A percentile compares a stretch with the other conserved stretches of the same genome.
Conservation (phyloP, 768 basidiomycete genomes). For the Trametopsis cervina region DNA sequence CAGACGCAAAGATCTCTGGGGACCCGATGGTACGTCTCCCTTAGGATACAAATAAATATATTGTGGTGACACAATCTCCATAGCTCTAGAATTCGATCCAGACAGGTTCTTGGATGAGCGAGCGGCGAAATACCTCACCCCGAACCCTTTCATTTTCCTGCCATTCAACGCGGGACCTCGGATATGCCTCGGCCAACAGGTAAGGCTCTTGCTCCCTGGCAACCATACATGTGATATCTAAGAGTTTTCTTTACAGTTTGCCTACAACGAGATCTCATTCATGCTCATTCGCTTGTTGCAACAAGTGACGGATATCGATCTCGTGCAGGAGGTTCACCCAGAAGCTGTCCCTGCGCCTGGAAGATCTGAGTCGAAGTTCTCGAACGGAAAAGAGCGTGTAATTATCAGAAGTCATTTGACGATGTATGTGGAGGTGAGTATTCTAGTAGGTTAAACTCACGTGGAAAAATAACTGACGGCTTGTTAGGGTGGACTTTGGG, state of each 20-base stretch:
- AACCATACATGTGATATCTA: background rate
- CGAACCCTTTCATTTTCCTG: slow-evolving; percentile 48
- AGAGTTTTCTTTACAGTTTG: slow-evolving; percentile 29
- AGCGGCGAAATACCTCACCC: slow-evolving; percentile 44
- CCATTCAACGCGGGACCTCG: slow-evolving; percentile 35
- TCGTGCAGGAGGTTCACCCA: slow-evolving; percentile 20
- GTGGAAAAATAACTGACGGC: too few relatives aligned
- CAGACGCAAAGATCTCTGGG: slow-evolving; percentile 56
- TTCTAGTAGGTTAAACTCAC: too few relatives aligned
- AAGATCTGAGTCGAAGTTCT: slow-evolving; percentile 13
- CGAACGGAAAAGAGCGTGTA: slow-evolving; percentile 27
- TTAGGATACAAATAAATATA: background rate
- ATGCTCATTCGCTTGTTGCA: slow-evolving; percentile 50
- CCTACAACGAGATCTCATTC: slow-evolving; percentile 48
- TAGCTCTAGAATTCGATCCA: slow-evolving; percentile 58
- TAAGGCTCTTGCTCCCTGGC: slow-evolving; percentile 12
- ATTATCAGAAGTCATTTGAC: slow-evolving; percentile 30
- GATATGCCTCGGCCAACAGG: slow-evolving; percentile 33
- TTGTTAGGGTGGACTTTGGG: slow-evolving; percentile 40
- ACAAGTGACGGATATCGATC: slow-evolving; percentile 29
- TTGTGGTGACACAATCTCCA: background rate
- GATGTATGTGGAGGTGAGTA: slow-evolving; percentile 32
- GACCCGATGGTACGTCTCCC: slow-evolving; percentile 47
- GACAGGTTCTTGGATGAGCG: slow-evolving; percentile 62
- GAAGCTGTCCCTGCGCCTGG: slow-evolving; percentile 16